phyloP scores from a whole-genome alignment of 805 yeast genomes.

The Wickerhamomyces pijperi region DNA sequence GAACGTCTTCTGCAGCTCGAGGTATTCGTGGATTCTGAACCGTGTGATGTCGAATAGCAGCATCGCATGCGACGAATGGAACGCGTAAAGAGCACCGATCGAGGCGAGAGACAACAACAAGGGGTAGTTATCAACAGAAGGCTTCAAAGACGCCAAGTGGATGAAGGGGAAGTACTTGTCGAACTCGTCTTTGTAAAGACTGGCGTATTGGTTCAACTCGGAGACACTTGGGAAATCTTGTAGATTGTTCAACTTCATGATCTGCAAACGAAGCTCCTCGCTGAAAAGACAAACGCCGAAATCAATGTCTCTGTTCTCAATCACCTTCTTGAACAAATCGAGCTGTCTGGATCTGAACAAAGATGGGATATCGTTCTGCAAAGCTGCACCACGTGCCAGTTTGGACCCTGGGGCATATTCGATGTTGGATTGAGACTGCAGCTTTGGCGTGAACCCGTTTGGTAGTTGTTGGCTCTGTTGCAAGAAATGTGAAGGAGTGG shows the following conservation, averaged over 20 bases:
- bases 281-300: slow-evolving; percentile 28
- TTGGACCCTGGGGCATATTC: slow-evolving; percentile 1
- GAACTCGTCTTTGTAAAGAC: slow-evolving; percentile 67
- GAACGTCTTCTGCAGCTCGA: slow-evolving; percentile 32
- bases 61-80: slow-evolving; percentile 68
- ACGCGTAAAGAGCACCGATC: slow-evolving; percentile 79
- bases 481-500: no score
- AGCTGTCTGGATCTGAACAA: slow-evolving; percentile 57
- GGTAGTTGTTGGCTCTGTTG: slow-evolving; percentile 1
- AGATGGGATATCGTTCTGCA: slow-evolving; percentile 37
- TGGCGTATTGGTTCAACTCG: slow-evolving; percentile 67
- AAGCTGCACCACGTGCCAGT: slow-evolving; percentile 1
- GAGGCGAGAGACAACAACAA: slow-evolving; percentile 73
- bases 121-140: slow-evolving; percentile 46
- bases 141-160: slow-evolving; percentile 53
- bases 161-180: slow-evolving; percentile 77
- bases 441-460: slow-evolving; percentile 12
- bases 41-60: slow-evolving; percentile 59
- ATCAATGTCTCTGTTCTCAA: slow-evolving; percentile 12
- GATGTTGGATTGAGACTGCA: slow-evolving; percentile 12
- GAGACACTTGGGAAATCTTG: slow-evolving; percentile 59
- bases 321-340: slow-evolving; percentile 44
- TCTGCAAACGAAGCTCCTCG: slow-evolving; percentile 39
- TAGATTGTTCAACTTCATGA: slow-evolving; percentile 43
- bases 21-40: slow-evolving; percentile 51